Conservation (phyloP, 148 eudicot species). For the Chenopodium album region DNA sequence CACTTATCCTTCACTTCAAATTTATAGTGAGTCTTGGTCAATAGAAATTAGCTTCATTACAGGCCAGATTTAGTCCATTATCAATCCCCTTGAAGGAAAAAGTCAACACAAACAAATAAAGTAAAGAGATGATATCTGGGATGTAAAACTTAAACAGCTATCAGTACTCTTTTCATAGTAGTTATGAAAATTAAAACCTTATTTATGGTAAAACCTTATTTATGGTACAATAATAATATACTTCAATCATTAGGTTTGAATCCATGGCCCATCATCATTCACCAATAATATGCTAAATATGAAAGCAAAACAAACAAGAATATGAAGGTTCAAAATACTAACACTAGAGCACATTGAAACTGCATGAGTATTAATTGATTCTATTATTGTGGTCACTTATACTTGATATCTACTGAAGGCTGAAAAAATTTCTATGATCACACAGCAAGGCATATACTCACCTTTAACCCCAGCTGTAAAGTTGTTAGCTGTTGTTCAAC, state of each 20-base stretch:
- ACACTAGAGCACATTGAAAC: neutral
- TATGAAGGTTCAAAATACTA: neutral
- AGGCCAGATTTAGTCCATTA: neutral
- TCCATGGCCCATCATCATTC: neutral
- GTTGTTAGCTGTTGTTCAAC: conserved; percentile 79
- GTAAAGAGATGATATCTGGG: neutral
- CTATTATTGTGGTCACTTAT: neutral
- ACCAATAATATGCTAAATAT: neutral
- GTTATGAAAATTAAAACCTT: neutral
- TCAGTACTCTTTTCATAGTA: neutral
- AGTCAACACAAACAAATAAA: neutral
- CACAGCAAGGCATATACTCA: conserved; percentile 19
- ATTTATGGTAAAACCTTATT: neutral
- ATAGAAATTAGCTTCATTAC: neutral
- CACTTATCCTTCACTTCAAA: neutral
- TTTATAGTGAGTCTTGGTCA: neutral
- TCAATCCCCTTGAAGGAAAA: neutral
- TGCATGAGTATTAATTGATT: neutral
- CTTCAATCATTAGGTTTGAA: neutral
- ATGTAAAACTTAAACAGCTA: neutral
- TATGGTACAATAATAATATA: neutral
- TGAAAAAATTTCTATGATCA: neutral
- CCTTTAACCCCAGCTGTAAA: conserved; percentile 77
- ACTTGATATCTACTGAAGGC: neutral
- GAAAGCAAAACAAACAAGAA: neutral